Conservation (phyloP, 2,329 filamentous ascomycete species). For the Trichoderma koningii region DNA sequence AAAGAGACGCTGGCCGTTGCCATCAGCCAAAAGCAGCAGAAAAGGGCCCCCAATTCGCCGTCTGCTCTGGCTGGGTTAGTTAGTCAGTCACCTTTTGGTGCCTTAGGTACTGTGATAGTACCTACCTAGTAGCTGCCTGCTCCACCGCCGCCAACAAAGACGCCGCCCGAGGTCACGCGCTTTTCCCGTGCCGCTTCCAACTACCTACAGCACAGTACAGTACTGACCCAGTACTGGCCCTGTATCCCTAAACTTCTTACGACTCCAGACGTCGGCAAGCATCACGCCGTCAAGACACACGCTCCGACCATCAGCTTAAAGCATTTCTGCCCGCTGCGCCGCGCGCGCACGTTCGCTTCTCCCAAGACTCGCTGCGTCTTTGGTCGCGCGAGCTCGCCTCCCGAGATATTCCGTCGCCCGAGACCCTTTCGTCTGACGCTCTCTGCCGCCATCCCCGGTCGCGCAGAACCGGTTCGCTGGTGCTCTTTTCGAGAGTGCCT, state of each 20-base stretch:
- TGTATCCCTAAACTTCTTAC: constrained; percentile 37
- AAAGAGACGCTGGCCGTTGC: constrained; percentile 1
- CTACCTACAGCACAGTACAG: constrained; percentile 6
- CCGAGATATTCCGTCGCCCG: constrained; percentile 22
- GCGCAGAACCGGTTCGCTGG: constrained; percentile 16
- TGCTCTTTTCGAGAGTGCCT: neutral
- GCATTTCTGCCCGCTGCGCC: neutral
- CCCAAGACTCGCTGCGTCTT: neutral
- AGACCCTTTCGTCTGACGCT: neutral
- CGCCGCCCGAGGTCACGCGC: constrained; percentile 43
- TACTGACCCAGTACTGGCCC: too few relatives aligned
- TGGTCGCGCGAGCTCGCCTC: constrained; percentile 17
- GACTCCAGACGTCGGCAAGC: constrained; percentile 30
- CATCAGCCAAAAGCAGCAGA: neutral
- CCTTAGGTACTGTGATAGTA: too few relatives aligned
- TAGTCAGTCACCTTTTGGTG: too few relatives aligned
- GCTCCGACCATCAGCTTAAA: constrained; percentile 11
- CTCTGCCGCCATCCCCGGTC: constrained; percentile 20
- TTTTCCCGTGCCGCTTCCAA: constrained; percentile 42
- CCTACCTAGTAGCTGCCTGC: neutral
- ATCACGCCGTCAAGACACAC: constrained; percentile 32
- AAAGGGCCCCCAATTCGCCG: neutral
- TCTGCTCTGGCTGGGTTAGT: too few relatives aligned
- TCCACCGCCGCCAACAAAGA: constrained; percentile 27
- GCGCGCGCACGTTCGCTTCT: constrained; percentile 8